Evolutionary conservation across 78 protist species (phyloP).

Genomic region (Thecamonas trahens): DNA sequence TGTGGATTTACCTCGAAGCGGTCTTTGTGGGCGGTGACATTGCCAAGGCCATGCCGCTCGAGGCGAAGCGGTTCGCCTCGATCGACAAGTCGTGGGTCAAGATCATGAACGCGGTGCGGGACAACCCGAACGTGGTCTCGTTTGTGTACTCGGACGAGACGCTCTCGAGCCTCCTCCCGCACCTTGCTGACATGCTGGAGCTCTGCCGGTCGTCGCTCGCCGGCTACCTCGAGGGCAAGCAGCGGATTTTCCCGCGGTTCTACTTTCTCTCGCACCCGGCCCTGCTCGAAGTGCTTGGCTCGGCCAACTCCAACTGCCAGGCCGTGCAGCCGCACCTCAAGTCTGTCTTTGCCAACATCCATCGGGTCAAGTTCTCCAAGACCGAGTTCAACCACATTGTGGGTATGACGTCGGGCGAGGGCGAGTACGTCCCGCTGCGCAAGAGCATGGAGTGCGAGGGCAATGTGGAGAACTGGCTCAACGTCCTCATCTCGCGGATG

Average conservation of each 20-base stretch:
- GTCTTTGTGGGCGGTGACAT: conserved; percentile 86
- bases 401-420: conserved; percentile 10
- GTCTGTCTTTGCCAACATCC: conserved; percentile 55
- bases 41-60: conserved; percentile 73
- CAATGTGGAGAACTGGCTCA: conserved; percentile 78
- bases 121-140: conserved; percentile 44
- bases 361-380: conserved; percentile 35
- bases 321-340: conserved; percentile 60
- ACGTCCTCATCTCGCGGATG: conserved; percentile 11
- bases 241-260: conserved; percentile 80
- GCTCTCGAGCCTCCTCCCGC: conserved; percentile 39
- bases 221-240: conserved; percentile 77
- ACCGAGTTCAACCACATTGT: conserved; percentile 8
- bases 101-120: conserved; percentile 63
- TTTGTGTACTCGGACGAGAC: conserved; percentile 35
- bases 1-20: conserved; percentile 84
- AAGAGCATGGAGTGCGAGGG: conserved; percentile 51
- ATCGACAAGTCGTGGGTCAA: conserved; percentile 74
- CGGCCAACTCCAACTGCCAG: conserved; percentile 67
- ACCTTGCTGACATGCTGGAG: conserved; percentile 73
- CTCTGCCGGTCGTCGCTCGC: conserved; percentile 76
- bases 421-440: conserved; percentile 38
- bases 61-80: conserved; percentile 60
- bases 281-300: conserved; percentile 79
- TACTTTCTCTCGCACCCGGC: conserved; percentile 82